Percentiles rank a stretch among this genome's conserved stretches.
Evolutionary conservation across 106 monocot species (phyloP).

Genomic region (Dioscorea zingiberensis): DNA sequence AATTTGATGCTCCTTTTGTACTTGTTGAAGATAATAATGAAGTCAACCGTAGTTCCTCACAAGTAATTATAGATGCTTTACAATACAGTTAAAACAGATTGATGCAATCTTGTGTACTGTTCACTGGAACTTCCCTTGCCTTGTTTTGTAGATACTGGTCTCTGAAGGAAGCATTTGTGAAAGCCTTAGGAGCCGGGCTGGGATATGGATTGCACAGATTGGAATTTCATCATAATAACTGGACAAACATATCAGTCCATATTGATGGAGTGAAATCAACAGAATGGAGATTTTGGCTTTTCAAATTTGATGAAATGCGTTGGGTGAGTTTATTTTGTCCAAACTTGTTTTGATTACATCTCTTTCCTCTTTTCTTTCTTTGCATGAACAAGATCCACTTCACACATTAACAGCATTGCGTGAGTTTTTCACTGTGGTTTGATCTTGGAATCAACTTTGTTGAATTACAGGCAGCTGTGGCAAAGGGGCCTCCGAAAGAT

Average conservation of each 20-base stretch:
- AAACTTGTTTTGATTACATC: too few relatives aligned
- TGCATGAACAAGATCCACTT: too few relatives aligned
- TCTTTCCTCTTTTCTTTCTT: too few relatives aligned
- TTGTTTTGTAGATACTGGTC: conserved; percentile 65
- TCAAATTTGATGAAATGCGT: conserved; percentile 50
- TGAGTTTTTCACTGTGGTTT: neutral
- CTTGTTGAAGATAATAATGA: too few relatives aligned
- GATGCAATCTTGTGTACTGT: neutral
- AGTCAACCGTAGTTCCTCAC: too few relatives aligned
- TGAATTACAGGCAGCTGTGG: conserved; percentile 49
- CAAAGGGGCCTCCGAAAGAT: conserved; percentile 41
- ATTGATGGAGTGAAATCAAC: conserved; percentile 59
- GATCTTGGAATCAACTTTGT: neutral
- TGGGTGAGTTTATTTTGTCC: conserved; percentile 33
- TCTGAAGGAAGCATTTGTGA: conserved; percentile 87
- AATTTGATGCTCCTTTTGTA: too few relatives aligned
- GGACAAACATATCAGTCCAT: conserved; percentile 50
- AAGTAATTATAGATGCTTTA: too few relatives aligned
- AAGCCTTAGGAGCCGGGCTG: conserved; percentile 70
- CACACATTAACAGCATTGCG: too few relatives aligned
- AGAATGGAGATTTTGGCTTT: conserved; percentile 63
- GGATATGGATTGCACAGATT: conserved; percentile 61
- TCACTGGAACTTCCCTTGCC: neutral
- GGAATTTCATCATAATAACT: conserved; percentile 63
- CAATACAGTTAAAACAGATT: too few relatives aligned